Evolutionary conservation across 2,329 filamentous ascomycete species (phyloP).

Genomic region (Allantophomopsis cytisporea): DNA sequence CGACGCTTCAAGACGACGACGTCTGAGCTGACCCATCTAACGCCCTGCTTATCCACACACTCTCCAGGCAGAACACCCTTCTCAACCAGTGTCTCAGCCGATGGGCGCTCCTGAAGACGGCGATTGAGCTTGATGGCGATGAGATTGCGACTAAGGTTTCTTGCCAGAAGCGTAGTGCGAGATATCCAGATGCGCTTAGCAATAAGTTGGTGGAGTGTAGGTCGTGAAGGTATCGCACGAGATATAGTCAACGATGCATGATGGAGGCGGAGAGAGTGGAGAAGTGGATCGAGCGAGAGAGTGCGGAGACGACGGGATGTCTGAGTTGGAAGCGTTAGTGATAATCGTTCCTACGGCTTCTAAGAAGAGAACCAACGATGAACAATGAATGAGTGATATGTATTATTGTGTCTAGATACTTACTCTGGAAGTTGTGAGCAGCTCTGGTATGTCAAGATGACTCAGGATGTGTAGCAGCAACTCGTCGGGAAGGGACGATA

Average conservation of each 20-base stretch:
- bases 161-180: slow-evolving; percentile 49
- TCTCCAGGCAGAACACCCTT: slow-evolving; percentile 52
- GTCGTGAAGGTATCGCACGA: slow-evolving; percentile 40
- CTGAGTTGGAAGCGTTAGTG: slow-evolving; percentile 1
- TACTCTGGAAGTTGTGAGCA: slow-evolving; percentile 26
- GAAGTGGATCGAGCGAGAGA: slow-evolving; percentile 48
- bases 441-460: slow-evolving; percentile 29
- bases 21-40: slow-evolving; percentile 31
- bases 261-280: slow-evolving; percentile 49
- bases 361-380: neutral
- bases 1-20: slow-evolving; percentile 48
- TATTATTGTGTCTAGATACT: slow-evolving; percentile 2
- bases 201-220: slow-evolving; percentile 47
- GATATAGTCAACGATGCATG: slow-evolving; percentile 38
- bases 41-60: slow-evolving; percentile 26
- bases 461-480: slow-evolving; percentile 27
- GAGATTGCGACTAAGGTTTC: slow-evolving; percentile 47
- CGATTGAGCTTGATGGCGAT: slow-evolving; percentile 50
- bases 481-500: slow-evolving; percentile 20
- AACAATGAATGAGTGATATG: too few relatives aligned
- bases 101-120: slow-evolving; percentile 44
- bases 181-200: slow-evolving; percentile 53
- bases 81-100: slow-evolving; percentile 44
- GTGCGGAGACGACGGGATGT: slow-evolving; percentile 39
- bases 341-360: neutral